Evolutionary conservation across 2,329 filamentous ascomycete genomes (phyloP).

Genomic region (Clonostachys chloroleuca): DNA sequence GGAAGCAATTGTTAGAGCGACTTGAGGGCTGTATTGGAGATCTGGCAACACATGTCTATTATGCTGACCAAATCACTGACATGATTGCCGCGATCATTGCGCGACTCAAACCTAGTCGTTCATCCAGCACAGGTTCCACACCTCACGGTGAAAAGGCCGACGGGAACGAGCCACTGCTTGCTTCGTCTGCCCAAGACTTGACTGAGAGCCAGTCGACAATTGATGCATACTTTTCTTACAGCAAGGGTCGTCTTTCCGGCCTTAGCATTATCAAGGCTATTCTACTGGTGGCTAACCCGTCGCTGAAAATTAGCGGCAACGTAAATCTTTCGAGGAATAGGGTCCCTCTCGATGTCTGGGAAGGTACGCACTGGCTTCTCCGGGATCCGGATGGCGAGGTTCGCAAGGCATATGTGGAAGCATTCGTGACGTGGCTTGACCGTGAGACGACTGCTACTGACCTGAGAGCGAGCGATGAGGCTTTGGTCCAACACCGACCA

Average conservation of each 20-base stretch:
- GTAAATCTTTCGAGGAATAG: conserved; percentile 66
- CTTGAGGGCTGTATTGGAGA: conserved; percentile 85
- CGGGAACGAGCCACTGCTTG: conserved; percentile 22
- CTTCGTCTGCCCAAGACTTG: conserved; percentile 28
- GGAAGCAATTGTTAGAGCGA: conserved; percentile 61
- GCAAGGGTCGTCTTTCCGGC: conserved; percentile 56
- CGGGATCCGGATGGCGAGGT: conserved; percentile 75
- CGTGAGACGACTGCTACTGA: conserved; percentile 71
- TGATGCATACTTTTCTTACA: conserved; percentile 49
- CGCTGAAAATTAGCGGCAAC: conserved; percentile 52
- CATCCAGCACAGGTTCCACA: conserved; percentile 35
- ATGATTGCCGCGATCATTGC: conserved; percentile 81
- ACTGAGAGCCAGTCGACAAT: conserved; percentile 36
- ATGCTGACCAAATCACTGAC: conserved; percentile 91
- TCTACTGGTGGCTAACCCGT: conserved; percentile 73
- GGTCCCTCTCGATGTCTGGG: conserved; percentile 82
- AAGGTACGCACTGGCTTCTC: conserved; percentile 92
- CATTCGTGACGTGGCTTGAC: conserved; percentile 78
- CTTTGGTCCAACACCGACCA: conserved; percentile 37
- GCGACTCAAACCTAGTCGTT: conserved; percentile 65
- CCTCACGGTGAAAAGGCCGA: conserved; percentile 41
- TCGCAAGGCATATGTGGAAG: conserved; percentile 80
- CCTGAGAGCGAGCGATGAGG: conserved; percentile 55
- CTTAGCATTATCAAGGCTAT: conserved; percentile 80
- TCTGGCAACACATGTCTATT: conserved; percentile 92